Evolutionary conservation across 176 grass and related monocot genomes (phyloP), one percentile per base, ranked within the genome.

Genomic region (Oryza glumipatula): DNA sequence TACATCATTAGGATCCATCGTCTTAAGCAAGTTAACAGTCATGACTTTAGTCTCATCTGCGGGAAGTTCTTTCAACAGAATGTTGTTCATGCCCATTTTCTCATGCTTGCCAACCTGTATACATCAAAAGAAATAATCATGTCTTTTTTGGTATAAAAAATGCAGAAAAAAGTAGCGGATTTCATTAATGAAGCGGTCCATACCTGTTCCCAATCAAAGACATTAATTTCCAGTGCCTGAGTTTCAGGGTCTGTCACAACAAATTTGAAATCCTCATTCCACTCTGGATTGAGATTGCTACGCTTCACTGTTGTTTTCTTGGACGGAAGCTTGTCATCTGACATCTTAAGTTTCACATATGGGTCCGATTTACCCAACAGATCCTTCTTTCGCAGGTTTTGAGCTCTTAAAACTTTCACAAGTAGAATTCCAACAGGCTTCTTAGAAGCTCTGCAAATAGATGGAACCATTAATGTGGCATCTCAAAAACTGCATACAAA

Each of bases 171-270:
- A 67, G 70, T 14, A 82, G 11, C 24, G 73, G 13, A 79, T 52
- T 77, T 78, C 5, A 76, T 76, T 26, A 86, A 63, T 7, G 78
- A 79, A 76, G 35, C 19, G 84, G 47, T 38, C 19, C 80, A 67
- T 97, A 70, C 96, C 91, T 94, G 84, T 74, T 99, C 96, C 96
- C 96, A 96, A 65, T 96, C 96, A 47, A 81, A 99, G 70, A 99
- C 91, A 81, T 89, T 48, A 70, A 99, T 48, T 76, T 96, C 96
- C 22, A 99, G 79, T 48, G 43, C 63, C 79, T 96, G 93, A 60
- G 56, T 92, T 87, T 99, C 89, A 65, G 91, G 96, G 90, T 99
- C 96, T 63, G 87, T 92, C 72, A 96, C 83, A 6, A 90, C 87
- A 69, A 96, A 88, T 70, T 92, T 94, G 68, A 99, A 99, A 15